Evolutionary conservation across 106 monocot genomes (phyloP), one percentile per base, ranked within the genome.

Genomic region (Triglochin maritima): DNA sequence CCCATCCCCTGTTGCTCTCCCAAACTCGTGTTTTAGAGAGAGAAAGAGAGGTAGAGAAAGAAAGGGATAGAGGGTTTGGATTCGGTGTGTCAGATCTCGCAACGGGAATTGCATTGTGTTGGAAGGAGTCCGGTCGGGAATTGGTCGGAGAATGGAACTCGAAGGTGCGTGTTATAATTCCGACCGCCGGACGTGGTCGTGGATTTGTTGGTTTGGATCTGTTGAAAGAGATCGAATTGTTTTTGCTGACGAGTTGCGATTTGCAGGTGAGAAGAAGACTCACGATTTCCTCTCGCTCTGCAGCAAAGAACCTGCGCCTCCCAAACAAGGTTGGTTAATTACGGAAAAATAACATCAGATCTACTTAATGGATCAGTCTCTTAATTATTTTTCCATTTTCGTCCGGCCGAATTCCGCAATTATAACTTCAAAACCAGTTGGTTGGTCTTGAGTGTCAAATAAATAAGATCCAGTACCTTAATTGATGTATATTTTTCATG

Each of bases 231-330:
- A 29, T 60, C 42, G 41, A 9, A 4, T 7, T 60, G 17, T 60
- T 0, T 1, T 9, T 60, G 17, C 3, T 17, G n/a, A 29, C 17
- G 17, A 9, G 41, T 42, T 8, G 60, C 43, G 17, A 29, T 41
- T 60, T 60, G 7, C 67, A 68, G 67, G 48, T 68, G 7, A 68
- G 42, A 68, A 57, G 4, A 3, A 16, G 10, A 69, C 58, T 7
- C 58, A 57, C 69, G 58, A 69, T 59, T 69, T 69, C 59, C 57
- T 69, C 41, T 69, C 69, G 58, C 69, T 57, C 8, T 69, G 17
- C 69, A 69, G 63, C 63, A 8, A 9, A 46, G 69, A 69, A 48
- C 46, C 58, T 12, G 47, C 17, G 16, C 58, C 58, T 46, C 57
- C 69, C 2, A 9, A 42, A 17, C 69, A 67, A 45, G 57, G 58